These are phyloP conservation scores for Butyriboletus loyo DNA, from an alignment of 768 basidiomycete species.

Conservation along the genomic window DNA sequence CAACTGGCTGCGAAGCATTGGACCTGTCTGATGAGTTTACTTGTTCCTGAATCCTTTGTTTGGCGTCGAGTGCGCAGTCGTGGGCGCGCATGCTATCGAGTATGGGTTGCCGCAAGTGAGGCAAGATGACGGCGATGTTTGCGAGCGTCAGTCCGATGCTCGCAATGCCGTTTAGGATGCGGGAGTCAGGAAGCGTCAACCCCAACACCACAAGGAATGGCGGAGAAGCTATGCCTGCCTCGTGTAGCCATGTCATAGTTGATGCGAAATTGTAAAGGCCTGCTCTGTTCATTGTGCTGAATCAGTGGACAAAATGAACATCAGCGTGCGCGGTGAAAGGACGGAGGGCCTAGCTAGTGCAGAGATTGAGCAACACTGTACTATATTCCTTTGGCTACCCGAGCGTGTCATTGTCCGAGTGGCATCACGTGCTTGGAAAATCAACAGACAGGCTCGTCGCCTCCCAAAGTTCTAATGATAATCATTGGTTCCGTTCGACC, in stretches of 20 bases:
- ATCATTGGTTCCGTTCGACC: neutral
- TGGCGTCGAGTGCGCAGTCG: neutral
- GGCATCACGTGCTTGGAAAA: constrained; percentile 23
- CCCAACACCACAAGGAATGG: constrained; percentile 23
- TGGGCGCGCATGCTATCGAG: constrained; percentile 8
- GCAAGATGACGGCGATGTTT: constrained; percentile 24
- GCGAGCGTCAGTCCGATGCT: constrained; percentile 25
- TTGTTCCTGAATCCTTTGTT: neutral
- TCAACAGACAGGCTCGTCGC: constrained; percentile 4
- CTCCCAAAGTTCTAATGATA: too few species aligned
- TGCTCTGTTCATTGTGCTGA: constrained; percentile 23
- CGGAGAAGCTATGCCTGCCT: constrained; percentile 23
- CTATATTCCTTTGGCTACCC: constrained; percentile 1
- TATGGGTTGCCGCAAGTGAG: constrained; percentile 21
- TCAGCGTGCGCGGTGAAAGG: neutral
- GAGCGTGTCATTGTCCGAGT: constrained; percentile 3
- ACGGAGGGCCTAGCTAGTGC: neutral
- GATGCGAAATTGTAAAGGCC: constrained; percentile 27
- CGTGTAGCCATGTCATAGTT: constrained; percentile 20
- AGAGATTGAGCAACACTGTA: neutral
- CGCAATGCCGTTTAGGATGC: constrained; percentile 24
- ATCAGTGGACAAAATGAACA: constrained; percentile 2
- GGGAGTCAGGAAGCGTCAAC: constrained; percentile 26
- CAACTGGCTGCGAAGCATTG: neutral
- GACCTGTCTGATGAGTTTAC: neutral